Conservation (phyloP, 2,329 filamentous ascomycete species). For the Sclerotinia minor region DNA sequence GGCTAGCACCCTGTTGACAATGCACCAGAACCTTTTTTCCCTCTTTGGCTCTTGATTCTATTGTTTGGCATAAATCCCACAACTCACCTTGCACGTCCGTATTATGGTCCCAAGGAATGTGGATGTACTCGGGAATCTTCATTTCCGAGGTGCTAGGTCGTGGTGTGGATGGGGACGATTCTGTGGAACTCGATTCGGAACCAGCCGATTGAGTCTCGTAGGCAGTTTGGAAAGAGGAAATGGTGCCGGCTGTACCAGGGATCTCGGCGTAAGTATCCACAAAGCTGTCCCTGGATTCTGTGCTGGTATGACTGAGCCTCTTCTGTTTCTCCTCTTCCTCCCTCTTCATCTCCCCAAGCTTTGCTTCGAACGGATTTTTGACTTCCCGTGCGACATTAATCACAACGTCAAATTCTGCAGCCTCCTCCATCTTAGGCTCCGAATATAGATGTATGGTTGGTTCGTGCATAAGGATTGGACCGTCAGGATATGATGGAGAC, state of each 20-base stretch:
- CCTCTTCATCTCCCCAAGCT: slow-evolving; percentile 50
- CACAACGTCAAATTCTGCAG: slow-evolving; percentile 75
- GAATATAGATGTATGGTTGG: slow-evolving; percentile 77
- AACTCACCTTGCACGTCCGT: slow-evolving; percentile 80
- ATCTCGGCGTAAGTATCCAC: slow-evolving; percentile 18
- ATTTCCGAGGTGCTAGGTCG: slow-evolving; percentile 49
- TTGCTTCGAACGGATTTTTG: slow-evolving; percentile 65
- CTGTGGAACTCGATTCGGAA: slow-evolving; percentile 33
- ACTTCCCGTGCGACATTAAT: slow-evolving; percentile 85
- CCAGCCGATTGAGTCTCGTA: slow-evolving; percentile 54
- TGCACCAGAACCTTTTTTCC: slow-evolving; percentile 80
- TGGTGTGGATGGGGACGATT: slow-evolving; percentile 54
- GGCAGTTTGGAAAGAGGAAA: slow-evolving; percentile 59
- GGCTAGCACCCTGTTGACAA: slow-evolving; percentile 82
- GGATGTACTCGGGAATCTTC: slow-evolving; percentile 75
- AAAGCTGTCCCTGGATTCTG: slow-evolving; percentile 32
- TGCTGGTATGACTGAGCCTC: slow-evolving; percentile 40
- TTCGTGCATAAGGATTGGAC: slow-evolving; percentile 78
- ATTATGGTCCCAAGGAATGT: slow-evolving; percentile 86
- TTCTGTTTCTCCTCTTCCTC: slow-evolving; percentile 33
- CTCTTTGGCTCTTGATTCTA: slow-evolving; percentile 69
- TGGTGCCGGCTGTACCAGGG: slow-evolving; percentile 57
- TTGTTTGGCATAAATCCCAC: slow-evolving; percentile 71
- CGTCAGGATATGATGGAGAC: slow-evolving; percentile 78
- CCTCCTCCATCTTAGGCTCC: slow-evolving; percentile 77